A percentile compares a stretch with the other conserved stretches of the same genome.
These are phyloP conservation scores for Didymella arachidicola DNA, from an alignment of 2,329 filamentous ascomycete genomes.

Conservation along the genomic window DNA sequence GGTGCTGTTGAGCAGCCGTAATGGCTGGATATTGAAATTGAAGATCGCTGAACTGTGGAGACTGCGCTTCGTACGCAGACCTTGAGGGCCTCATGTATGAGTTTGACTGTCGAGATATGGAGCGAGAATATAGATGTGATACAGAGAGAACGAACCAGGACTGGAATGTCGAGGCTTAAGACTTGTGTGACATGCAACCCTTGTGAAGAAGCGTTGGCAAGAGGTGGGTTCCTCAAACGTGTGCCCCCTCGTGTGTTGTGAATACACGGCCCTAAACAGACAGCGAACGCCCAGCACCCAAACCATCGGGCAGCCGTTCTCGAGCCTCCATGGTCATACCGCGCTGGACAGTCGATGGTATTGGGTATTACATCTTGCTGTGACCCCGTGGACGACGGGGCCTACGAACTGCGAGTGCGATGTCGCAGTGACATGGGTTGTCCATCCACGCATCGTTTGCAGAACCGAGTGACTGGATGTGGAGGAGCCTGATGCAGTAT, in stretches of 20 bases:
- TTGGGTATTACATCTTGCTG: slow-evolving; percentile 44
- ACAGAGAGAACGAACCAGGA: slow-evolving; percentile 2
- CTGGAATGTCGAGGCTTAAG: slow-evolving; percentile 2
- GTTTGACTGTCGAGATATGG: neutral
- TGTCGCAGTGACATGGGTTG: slow-evolving; percentile 8
- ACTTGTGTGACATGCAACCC: slow-evolving; percentile 1
- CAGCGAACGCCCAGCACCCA: slow-evolving; percentile 18
- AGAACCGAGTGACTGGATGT: neutral
- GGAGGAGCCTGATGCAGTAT: neutral
- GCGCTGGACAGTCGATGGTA: slow-evolving; percentile 41
- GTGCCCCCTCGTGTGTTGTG: slow-evolving; percentile 4
- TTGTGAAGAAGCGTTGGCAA: slow-evolving; percentile 22
- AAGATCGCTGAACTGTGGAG: slow-evolving; percentile 5
- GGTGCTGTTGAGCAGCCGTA: neutral
- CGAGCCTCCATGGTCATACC: slow-evolving; percentile 8
- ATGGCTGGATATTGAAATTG: neutral
- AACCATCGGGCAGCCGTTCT: slow-evolving; percentile 6
- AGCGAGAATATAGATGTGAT: neutral
- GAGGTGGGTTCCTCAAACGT: neutral
- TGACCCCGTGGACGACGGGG: slow-evolving; percentile 11
- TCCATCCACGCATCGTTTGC: slow-evolving; percentile 15
- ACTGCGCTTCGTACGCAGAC: slow-evolving; percentile 9
- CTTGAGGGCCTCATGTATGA: slow-evolving; percentile 26
- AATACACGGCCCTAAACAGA: slow-evolving; percentile 17
- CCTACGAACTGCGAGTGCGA: slow-evolving; percentile 18